Base-by-base conservation (phyloP, 768 basidiomycete species). In the Termitomyces sp. region DNA sequence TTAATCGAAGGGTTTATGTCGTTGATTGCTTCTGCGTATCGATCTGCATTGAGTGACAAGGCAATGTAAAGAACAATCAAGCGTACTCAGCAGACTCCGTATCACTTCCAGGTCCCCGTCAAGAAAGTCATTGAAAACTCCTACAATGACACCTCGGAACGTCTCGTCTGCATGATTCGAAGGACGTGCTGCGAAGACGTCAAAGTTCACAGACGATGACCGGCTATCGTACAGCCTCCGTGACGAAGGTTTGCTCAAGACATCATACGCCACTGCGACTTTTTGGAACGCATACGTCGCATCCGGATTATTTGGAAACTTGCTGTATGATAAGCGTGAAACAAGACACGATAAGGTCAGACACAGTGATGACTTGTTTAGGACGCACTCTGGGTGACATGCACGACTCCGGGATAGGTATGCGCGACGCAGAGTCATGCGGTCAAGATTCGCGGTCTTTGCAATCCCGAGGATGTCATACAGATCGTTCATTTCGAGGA, bases 81-180 rank as follows among this genome's bases (percentile, higher is more conserved):
- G 76, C 87, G 53, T 63, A 90, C 90, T 83, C 26, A 94, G 79
- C 22, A 92, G 70, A 1, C 83, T 83, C 56, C 88, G 81, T 66
- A 93, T 86, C 68, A 92, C 83, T 68, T 93, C 90, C n/a, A 94
- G 74, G 70, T 94, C 92, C 6, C 92, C 92, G 55, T 92, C 88
- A 46, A 94, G 70, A 62, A 92, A 90, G 65, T 94, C 92, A 59
- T 83, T 85, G 67, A 93, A 83, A 12, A 92, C 85, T 28, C 84
- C 82, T 33, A 90, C 68, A 35, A 94, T 73, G 18, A 92, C 90
- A 54, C 83, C 80, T 50, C 84, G 77, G 56, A 94, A 82, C 1
- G 92, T 94, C 64, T 94, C 88, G 58, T 94, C 89, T 0, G 88
- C 87, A 57, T 84, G 75, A 36, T 76, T 75, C 33, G 75, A 71